Conservation (phyloP, 257 asterid species). For the Plantago elongata region DNA sequence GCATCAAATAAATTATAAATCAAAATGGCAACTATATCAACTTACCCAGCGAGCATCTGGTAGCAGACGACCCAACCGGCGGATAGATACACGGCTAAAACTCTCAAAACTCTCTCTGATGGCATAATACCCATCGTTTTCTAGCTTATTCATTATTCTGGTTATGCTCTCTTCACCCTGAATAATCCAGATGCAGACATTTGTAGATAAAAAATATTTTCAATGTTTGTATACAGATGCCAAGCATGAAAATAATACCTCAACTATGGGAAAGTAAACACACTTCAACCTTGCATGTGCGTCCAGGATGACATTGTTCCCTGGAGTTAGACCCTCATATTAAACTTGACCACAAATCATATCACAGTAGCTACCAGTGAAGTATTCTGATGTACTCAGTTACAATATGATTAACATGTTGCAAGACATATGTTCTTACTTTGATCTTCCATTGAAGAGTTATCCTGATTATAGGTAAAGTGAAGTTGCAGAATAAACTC, state of each 20-base stretch:
- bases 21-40: slow-evolving; percentile 7
- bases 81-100: slow-evolving; percentile 60
- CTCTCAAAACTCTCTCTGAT: slow-evolving; percentile 44
- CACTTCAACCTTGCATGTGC: slow-evolving; percentile 77
- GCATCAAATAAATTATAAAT: slow-evolving; percentile 12
- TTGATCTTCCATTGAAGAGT: slow-evolving; percentile 21
- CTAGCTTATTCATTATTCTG: slow-evolving; percentile 36
- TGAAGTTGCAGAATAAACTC: slow-evolving; percentile 49
- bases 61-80: slow-evolving; percentile 82
- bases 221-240: no score
- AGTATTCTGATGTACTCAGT: not conserved
- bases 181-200: slow-evolving; percentile 22
- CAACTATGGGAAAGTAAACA: slow-evolving; percentile 55
- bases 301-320: slow-evolving; percentile 27
- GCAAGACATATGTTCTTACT: slow-evolving; percentile 32
- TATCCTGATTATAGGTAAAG: slow-evolving; percentile 26
- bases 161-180: slow-evolving; percentile 68
- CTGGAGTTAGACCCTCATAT: slow-evolving; percentile 26
- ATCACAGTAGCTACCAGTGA: no score
- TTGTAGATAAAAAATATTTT: not conserved
- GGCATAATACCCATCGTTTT: slow-evolving; percentile 36
- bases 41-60: slow-evolving; percentile 88
- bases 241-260: slow-evolving; percentile 27
- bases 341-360: not conserved
- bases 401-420: not conserved